Base-by-base conservation (phyloP, 2,329 filamentous ascomycete species). In the Epichloe amarillans region DNA sequence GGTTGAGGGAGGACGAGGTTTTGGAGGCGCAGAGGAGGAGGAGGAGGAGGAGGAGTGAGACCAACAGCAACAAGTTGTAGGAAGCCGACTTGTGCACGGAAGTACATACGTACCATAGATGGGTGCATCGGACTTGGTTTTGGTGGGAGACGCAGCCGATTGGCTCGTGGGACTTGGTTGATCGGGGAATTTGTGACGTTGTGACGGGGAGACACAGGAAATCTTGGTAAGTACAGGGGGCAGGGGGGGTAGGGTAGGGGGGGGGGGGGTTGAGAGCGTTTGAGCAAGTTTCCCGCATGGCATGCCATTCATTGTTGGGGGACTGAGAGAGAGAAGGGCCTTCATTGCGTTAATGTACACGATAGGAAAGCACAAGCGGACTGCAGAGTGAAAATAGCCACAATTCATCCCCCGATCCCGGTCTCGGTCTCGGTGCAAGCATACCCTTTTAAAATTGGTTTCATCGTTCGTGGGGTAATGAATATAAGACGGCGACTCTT, bases 1-100 rank as follows among this genome's bases (percentile, higher is more conserved):
- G 72, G 52, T 56, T 57, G 52, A 67, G 75, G 55, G 68, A 70
- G 55, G 68, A 70, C 33, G 76, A 80, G 42, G 70, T 77, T 0
- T 53, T 80, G 53, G 62, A 58, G 15, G 72, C 72, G 61, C 70
- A 74, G 61, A 71, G 64, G 58, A 61, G 61, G 53, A 41, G 19
- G 53, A 70, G 64, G 58, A 71, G 64, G 58, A 61, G 61, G 53
- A 41, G 19, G 53, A 26, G 36, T 19, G 21, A 44, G 12, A 8
- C 21, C 11, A 36, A 26, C 11, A 36, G 19, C 11, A 36, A 26
- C 11, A 36, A 26, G 46, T 19, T 47, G 8, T 21, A 45, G 5
- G 6, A 14, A 5, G 4, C 7, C 10, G 17, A n/a, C n/a, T 33
- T 38, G 36, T 14, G 14, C 1, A 14, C 14, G 36, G 6, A 23